Conservation (phyloP, 257 asterid species). For the Solanum piurae region DNA sequence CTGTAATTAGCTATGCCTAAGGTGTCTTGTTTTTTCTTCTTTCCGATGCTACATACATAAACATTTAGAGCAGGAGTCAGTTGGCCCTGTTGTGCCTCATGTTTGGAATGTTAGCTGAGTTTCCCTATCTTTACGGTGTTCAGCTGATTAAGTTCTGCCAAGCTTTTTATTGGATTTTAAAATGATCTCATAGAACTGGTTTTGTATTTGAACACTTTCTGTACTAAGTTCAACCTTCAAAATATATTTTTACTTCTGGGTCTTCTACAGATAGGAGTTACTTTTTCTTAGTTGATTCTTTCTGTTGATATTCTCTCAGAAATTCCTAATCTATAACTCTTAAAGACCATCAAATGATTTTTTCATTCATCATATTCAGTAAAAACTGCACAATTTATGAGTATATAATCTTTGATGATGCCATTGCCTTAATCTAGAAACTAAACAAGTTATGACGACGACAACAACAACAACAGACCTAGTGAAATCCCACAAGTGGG, state of each 20-base stretch:
- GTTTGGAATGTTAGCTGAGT: not conserved
- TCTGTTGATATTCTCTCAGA: not conserved
- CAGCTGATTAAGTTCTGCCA: not conserved
- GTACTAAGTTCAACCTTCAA: not conserved
- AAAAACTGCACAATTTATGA: not conserved
- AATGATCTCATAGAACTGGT: not conserved
- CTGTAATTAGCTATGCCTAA: not conserved
- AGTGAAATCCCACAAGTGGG: not conserved
- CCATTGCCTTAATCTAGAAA: not conserved
- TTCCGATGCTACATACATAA: not conserved
- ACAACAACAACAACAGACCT: not conserved
- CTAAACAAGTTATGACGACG: not conserved
- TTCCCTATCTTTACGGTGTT: not conserved
- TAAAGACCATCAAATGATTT: not conserved
- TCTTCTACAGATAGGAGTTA: not conserved
- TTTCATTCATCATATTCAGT: not conserved
- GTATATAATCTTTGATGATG: not conserved
- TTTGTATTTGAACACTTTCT: not conserved
- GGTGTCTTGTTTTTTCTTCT: not conserved
- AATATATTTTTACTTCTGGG: not conserved
- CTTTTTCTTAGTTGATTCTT: not conserved
- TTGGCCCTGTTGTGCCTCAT: not conserved
- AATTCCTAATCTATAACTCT: not conserved
- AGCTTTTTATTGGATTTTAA: not conserved
- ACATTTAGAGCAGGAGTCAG: not conserved